Evolutionary conservation across 768 basidiomycete species (phyloP), one percentile per base, ranked within the genome.

Genomic region (Naematelia encephala): DNA sequence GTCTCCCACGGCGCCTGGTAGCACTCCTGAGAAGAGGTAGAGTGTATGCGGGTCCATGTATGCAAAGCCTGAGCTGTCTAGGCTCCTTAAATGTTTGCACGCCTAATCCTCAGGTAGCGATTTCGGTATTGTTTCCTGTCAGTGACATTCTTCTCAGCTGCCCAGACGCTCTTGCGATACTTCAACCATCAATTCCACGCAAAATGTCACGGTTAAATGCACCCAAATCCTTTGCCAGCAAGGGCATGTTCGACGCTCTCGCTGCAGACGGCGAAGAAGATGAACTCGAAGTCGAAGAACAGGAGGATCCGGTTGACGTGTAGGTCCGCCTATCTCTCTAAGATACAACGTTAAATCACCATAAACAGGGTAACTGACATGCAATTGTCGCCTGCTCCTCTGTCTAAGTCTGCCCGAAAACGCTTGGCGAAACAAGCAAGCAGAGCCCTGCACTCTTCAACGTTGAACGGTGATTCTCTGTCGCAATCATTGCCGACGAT

Each of bases 351-450:
- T 26, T 42, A 14, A 56, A 19, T 23, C 23, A 28, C 10, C 27
- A 30, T 23, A 14, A 16, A 19, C 13, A 34, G 28, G 14, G 29
- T 26, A 3, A 21, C 54, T 49, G 46, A 5, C 16, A 14, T 3
- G 27, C 2, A 11, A 14, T 50, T 30, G 27, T 4, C 57, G 2
- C 58, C 21, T 23, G 52, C 16, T n/a, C 23, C 53, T 0, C 48
- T 69, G 23, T 67, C 65, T 16, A 70, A 70, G 57, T 59, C 68
- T 8, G 68, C 65, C 3, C 30, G 52, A 27, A 70, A 67, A 42
- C 60, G 68, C 42, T 54, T 63, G 21, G 68, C 68, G 13, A 60
- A 57, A 57, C 59, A 58, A 16, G 59, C 57, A 5, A 62, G 59
- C 16, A 39, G 34, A 16, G 34, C 34, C 34, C 8, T 16, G 34